These are phyloP conservation scores for Candida insectorum DNA, from an alignment of 805 yeast species.

Conservation along the genomic window DNA sequence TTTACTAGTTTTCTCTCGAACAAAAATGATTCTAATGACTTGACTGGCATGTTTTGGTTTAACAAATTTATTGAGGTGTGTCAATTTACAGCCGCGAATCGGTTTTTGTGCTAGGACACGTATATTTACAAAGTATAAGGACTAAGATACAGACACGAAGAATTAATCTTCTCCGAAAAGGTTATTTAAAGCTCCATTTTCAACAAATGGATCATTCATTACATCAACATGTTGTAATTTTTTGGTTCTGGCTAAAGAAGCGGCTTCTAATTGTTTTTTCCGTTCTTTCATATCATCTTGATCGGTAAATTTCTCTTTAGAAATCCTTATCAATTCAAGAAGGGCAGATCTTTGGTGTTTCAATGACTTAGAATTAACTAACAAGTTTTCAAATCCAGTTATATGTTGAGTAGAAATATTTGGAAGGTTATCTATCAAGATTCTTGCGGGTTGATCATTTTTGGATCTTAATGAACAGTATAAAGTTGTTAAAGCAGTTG, in stretches of 20 bases:
- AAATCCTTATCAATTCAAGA: constrained; percentile 67
- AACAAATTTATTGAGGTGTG: neutral
- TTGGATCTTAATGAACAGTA: constrained; percentile 71
- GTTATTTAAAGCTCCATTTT: constrained; percentile 62
- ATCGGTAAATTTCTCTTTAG: constrained; percentile 38
- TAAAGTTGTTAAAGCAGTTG: constrained; percentile 78
- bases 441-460: constrained; percentile 64
- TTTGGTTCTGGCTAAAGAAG: constrained; percentile 40
- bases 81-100: constrained; percentile 1
- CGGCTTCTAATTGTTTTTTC: constrained; percentile 53
- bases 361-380: constrained; percentile 62
- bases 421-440: constrained; percentile 53
- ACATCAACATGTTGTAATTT: constrained; percentile 49
- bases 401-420: constrained; percentile 55
- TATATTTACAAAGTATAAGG: too few species aligned
- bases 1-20: constrained; percentile 65
- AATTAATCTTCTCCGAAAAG: constrained; percentile 47
- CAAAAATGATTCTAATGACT: constrained; percentile 62
- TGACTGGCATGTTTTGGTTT: constrained; percentile 33
- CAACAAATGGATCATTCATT: constrained; percentile 69
- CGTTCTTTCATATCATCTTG: constrained; percentile 46
- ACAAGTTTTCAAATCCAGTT: constrained; percentile 57
- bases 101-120: neutral
- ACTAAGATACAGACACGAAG: constrained; percentile 2
- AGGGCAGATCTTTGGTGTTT: constrained; percentile 80